phyloP scores from a whole-genome alignment of 1,284 basidiomycete genomes.

The Amylostereum areolatum region DNA sequence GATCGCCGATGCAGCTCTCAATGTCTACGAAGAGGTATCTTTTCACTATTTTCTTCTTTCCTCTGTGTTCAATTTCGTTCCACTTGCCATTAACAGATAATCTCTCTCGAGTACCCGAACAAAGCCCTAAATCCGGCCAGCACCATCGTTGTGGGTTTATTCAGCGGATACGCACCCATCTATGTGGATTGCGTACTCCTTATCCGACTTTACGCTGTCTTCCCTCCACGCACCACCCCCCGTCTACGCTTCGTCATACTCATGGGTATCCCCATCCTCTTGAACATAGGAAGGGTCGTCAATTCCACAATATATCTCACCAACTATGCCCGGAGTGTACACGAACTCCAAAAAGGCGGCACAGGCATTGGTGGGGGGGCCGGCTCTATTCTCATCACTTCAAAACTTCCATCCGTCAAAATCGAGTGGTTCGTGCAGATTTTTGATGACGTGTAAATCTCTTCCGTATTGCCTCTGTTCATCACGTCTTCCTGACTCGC shows the following conservation, averaged over 20 bases:
- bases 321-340: slow-evolving; percentile 2
- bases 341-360: neutral
- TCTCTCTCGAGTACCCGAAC: neutral
- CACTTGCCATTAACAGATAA: slow-evolving; percentile 1
- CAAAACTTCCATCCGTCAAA: slow-evolving; percentile 12
- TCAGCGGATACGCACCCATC: slow-evolving; percentile 13
- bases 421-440: slow-evolving; percentile 25
- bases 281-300: slow-evolving; percentile 12
- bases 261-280: slow-evolving; percentile 9
- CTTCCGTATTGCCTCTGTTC: neutral
- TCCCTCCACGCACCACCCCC: slow-evolving; percentile 12
- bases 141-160: slow-evolving; percentile 6
- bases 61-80: neutral
- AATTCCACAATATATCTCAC: slow-evolving; percentile 12
- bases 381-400: slow-evolving; percentile 9
- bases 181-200: slow-evolving; percentile 18
- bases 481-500: slow-evolving; percentile 1
- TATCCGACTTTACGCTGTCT: slow-evolving; percentile 20
- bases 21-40: slow-evolving; percentile 5
- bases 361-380: slow-evolving; percentile 1
- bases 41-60: slow-evolving; percentile 1
- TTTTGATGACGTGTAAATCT: slow-evolving; percentile 19
- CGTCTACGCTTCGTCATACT: neutral
- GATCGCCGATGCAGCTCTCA: slow-evolving; percentile 9
- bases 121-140: neutral